Conservation (phyloP, 2,329 filamentous ascomycete species). For the Alternaria sp. region DNA sequence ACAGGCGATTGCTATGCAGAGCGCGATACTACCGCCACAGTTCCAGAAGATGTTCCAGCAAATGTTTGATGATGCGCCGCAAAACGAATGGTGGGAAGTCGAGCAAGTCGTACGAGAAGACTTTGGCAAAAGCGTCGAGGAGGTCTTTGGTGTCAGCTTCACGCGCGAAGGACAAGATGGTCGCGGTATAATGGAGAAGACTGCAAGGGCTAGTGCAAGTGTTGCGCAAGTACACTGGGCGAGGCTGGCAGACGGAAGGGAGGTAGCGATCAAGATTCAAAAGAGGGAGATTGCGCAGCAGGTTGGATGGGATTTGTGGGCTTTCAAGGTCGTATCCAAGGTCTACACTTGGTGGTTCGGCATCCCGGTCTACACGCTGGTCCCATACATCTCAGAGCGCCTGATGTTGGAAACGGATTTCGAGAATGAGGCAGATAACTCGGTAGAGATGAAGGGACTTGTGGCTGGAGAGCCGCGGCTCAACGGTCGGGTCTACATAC, state of each 20-base stretch:
- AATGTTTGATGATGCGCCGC: conserved; percentile 98
- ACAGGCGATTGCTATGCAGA: conserved; percentile 98
- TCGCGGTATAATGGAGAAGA: conserved; percentile 74
- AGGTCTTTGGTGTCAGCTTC: conserved; percentile 92
- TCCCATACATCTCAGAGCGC: conserved; percentile 93
- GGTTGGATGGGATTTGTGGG: conserved; percentile 94
- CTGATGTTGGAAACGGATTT: conserved; percentile 95
- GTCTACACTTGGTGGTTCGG: conserved; percentile 90
- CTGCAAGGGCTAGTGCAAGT: conserved; percentile 80
- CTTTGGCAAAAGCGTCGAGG: conserved; percentile 82
- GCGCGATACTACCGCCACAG: conserved; percentile 87
- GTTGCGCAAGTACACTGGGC: conserved; percentile 99
- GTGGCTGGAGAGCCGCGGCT: conserved; percentile 79
- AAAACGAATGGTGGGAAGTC: conserved; percentile 86
- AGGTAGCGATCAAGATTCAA: conserved; percentile 96
- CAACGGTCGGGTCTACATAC: conserved; percentile 84
- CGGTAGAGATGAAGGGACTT: conserved; percentile 80
- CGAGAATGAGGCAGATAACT: conserved; percentile 87
- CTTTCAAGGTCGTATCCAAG: conserved; percentile 86
- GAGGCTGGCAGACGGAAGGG: conserved; percentile 80
- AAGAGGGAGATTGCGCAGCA: conserved; percentile 93
- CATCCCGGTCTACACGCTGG: conserved; percentile 87
- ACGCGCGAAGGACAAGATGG: conserved; percentile 62
- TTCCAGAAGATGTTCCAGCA: conserved; percentile 95
- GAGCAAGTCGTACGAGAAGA: conserved; percentile 86